These are phyloP conservation scores for Lagenidium giganteum DNA, from an alignment of 352 stramenopile genomes.

Conservation along the genomic window DNA sequence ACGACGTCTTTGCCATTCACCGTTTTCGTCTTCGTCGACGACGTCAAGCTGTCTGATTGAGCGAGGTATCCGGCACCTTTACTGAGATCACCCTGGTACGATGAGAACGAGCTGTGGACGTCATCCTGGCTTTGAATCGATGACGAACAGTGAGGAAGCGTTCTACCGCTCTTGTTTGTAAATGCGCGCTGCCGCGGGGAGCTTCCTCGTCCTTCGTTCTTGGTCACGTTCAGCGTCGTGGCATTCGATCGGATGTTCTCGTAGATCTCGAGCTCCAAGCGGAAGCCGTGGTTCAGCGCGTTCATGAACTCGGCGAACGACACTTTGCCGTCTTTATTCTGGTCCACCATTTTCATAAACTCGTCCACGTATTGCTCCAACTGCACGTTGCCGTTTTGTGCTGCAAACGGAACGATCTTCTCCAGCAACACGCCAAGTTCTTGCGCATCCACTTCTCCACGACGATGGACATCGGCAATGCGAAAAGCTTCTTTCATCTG, in stretches of 20 bases:
- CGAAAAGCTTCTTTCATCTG: slow-evolving; percentile 79
- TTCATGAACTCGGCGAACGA: slow-evolving; percentile 77
- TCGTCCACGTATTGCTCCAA: slow-evolving; percentile 75
- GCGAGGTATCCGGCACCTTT: too few relatives aligned
- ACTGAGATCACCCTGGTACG: too few relatives aligned
- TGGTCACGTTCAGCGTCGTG: too few relatives aligned
- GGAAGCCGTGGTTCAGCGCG: slow-evolving; percentile 63
- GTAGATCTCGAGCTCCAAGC: slow-evolving; percentile 69
- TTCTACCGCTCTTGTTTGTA: too few relatives aligned
- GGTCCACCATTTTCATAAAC: slow-evolving; percentile 72
- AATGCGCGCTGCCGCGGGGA: too few relatives aligned
- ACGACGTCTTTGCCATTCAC: too few relatives aligned
- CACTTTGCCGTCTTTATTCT: slow-evolving; percentile 55
- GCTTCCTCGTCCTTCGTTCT: too few relatives aligned
- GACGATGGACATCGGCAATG: slow-evolving; percentile 51
- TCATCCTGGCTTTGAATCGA: too few relatives aligned
- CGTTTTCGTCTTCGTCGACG: too few relatives aligned
- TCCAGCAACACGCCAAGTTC: slow-evolving; percentile 61
- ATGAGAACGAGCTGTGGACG: too few relatives aligned
- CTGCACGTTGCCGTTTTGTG: slow-evolving; percentile 28
- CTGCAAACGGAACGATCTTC: slow-evolving; percentile 54
- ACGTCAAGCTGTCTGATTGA: too few relatives aligned
- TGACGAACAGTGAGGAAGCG: too few relatives aligned
- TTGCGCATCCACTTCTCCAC: slow-evolving; percentile 49
- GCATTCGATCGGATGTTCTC: slow-evolving; percentile 23